A percentile compares a stretch with the other conserved stretches of the same genome.
Evolutionary conservation across 2,329 filamentous ascomycete genomes (phyloP).

Genomic region (Paecilomyces fulvus): DNA sequence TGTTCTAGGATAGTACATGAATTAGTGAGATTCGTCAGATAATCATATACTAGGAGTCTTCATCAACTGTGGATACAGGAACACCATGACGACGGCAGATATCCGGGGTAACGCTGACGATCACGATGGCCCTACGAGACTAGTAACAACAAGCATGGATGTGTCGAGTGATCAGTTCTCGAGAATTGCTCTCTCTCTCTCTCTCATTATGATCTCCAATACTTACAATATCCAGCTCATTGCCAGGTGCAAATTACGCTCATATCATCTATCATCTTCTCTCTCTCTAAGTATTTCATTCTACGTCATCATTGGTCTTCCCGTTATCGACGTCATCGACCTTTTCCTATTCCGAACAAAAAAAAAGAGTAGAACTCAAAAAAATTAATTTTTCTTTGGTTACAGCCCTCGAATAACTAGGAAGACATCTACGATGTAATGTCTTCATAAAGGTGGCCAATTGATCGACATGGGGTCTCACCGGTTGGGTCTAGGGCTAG

Average conservation of each 20-base stretch:
- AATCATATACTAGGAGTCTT: no score
- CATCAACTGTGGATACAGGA: background rate
- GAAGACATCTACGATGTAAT: background rate
- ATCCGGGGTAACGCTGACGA: background rate
- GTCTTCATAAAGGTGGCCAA: background rate
- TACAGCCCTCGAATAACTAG: no score
- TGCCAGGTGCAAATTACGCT: background rate
- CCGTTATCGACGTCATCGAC: conserved; percentile 1
- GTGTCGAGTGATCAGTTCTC: background rate
- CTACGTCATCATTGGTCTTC: conserved; percentile 1
- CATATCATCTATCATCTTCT: background rate
- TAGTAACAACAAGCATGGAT: background rate
- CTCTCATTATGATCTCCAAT: background rate
- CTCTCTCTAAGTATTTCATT: no score
- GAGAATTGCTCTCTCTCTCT: no score
- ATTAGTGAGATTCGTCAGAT: no score
- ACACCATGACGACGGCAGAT: background rate
- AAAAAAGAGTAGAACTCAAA: background rate
- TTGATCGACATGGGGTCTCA: background rate
- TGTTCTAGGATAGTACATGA: no score
- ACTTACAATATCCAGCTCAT: background rate
- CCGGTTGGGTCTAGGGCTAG: background rate
- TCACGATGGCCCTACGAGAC: background rate
- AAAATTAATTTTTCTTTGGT: background rate
- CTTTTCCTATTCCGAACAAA: conserved; percentile 6